Evolutionary conservation across 228 moss, liverwort and hornwort species (phyloP).

Genomic region (Sphagnum fallax): DNA sequence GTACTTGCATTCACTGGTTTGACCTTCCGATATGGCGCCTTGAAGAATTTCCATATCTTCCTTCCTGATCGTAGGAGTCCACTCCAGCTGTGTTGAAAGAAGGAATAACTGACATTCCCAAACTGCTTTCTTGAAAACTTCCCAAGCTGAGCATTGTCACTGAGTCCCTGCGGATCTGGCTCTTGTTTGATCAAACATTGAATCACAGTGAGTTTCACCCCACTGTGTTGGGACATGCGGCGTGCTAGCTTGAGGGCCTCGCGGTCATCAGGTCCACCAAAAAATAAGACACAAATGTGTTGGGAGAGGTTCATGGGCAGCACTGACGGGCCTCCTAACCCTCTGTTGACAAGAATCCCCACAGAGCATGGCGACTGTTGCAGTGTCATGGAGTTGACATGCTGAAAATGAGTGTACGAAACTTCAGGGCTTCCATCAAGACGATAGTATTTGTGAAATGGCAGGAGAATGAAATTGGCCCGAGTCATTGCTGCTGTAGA

Average conservation of each 20-base stretch:
- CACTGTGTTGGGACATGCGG: constrained; percentile 21
- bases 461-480: constrained; percentile 35
- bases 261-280: constrained; percentile 47
- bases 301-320: constrained; percentile 9
- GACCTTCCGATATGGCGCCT: constrained; percentile 1
- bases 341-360: constrained; percentile 28
- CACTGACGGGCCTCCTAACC: constrained; percentile 11
- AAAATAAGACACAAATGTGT: constrained; percentile 32
- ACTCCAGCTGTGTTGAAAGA: background rate
- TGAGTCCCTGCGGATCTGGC: background rate
- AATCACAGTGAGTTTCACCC: constrained; percentile 25
- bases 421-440: constrained; percentile 26
- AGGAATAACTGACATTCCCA: too few species aligned
- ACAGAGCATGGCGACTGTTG: constrained; percentile 38
- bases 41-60: background rate
- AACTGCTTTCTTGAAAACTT: background rate
- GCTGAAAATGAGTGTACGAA: constrained; percentile 12
- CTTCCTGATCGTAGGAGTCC: background rate
- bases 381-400: constrained; percentile 25
- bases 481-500: constrained; percentile 20
- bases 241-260: constrained; percentile 39
- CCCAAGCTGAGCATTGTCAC: background rate
- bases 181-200: constrained; percentile 16
- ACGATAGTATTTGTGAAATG: constrained; percentile 31
- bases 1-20: background rate